Evolutionary conservation across 495 filamentous ascomycete species (phyloP).

Genomic region (Cryomyces minteri): DNA sequence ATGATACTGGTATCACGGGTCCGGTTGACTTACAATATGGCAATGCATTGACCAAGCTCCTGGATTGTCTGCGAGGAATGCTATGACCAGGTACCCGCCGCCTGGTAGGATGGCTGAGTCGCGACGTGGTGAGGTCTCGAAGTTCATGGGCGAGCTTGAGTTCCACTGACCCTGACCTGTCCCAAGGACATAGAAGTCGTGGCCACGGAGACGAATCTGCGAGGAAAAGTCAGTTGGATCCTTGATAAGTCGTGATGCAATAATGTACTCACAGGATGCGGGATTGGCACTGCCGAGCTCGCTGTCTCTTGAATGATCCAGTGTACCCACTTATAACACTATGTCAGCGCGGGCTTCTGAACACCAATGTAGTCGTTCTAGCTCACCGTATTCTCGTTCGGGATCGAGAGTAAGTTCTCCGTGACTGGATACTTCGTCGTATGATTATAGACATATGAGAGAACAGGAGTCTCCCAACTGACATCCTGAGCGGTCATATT

Average conservation of each 20-base stretch:
- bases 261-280: neutral
- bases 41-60: conserved; percentile 21
- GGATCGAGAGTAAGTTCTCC: conserved; percentile 12
- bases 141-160: conserved; percentile 14
- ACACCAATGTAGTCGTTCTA: conserved; percentile 12
- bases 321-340: neutral
- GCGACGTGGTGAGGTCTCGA: conserved; percentile 14
- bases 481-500: conserved; percentile 12
- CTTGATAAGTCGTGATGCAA: no score
- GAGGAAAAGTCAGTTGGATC: no score
- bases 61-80: conserved; percentile 17
- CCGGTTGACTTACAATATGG: conserved; percentile 7
- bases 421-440: conserved; percentile 10
- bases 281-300: conserved; percentile 1
- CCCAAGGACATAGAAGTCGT: conserved; percentile 20
- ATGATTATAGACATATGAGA: conserved; percentile 14
- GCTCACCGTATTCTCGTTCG: conserved; percentile 3
- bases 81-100: conserved; percentile 15
- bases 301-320: neutral
- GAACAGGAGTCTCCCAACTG: conserved; percentile 12
- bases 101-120: conserved; percentile 15
- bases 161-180: conserved; percentile 4
- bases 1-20: neutral
- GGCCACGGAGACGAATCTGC: conserved; percentile 19
- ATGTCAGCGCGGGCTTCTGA: no score